Conservation (phyloP, 2,329 filamentous ascomycete species). For the Trichoderma atrobrunneum region DNA sequence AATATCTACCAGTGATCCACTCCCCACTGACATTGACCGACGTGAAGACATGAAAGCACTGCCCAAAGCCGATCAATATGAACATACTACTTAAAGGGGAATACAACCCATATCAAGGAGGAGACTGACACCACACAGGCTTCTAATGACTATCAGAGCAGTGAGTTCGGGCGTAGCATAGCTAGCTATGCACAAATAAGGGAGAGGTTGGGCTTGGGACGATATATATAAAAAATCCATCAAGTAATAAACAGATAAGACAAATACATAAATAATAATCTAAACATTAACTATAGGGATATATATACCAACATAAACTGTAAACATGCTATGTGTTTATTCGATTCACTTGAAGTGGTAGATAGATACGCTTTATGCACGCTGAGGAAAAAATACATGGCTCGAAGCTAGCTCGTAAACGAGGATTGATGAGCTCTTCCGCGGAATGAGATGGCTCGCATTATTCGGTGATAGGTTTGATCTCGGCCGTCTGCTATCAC, state of each 20-base stretch:
- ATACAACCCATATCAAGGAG: not conserved
- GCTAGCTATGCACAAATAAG: not conserved
- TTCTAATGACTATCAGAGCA: not conserved
- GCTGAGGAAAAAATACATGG: not conserved
- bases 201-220: not conserved
- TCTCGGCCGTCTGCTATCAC: not conserved
- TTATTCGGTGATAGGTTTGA: not conserved
- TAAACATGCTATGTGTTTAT: not conserved
- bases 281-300: slow-evolving; percentile 4
- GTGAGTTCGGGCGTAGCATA: not conserved
- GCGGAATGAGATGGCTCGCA: not conserved
- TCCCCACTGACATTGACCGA: not conserved
- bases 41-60: not conserved
- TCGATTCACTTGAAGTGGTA: not conserved
- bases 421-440: not conserved
- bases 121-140: not conserved
- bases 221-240: not conserved
- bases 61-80: not conserved
- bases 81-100: not conserved
- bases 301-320: slow-evolving; percentile 8
- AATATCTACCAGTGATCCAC: not conserved
- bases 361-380: not conserved
- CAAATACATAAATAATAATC: not conserved
- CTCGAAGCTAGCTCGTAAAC: not conserved
- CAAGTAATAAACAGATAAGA: not conserved